Conservation (phyloP, 352 stramenopile genomes). For the Detonula confervacea region DNA sequence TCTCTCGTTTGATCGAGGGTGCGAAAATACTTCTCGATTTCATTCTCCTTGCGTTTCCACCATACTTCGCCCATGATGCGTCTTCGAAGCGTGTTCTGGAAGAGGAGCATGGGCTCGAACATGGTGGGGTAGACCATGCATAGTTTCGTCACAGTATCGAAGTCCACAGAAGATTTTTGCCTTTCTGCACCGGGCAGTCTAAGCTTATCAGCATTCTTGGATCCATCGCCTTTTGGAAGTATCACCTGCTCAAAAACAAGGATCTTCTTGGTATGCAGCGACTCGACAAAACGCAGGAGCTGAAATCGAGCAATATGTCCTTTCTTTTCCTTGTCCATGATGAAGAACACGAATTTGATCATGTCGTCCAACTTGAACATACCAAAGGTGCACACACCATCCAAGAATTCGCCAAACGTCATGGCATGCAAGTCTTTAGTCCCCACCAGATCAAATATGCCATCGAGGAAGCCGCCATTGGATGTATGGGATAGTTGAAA, state of each 20-base stretch:
- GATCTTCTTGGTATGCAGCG: constrained; percentile 37
- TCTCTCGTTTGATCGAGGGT: constrained; percentile 17
- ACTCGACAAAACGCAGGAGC: constrained; percentile 51
- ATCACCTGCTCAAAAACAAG: constrained; percentile 33
- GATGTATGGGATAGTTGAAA: constrained; percentile 30
- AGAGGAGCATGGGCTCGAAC: constrained; percentile 46
- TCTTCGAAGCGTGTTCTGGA: constrained; percentile 41
- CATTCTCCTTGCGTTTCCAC: constrained; percentile 35
- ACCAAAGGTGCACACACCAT: constrained; percentile 32
- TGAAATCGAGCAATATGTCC: constrained; percentile 30
- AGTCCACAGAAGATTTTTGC: constrained; percentile 8
- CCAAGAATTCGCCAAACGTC: constrained; percentile 46
- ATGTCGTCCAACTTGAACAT: constrained; percentile 60
- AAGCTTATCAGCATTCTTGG: constrained; percentile 7
- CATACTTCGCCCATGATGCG: constrained; percentile 52
- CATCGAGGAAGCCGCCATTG: constrained; percentile 36
- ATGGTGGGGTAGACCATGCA: constrained; percentile 41
- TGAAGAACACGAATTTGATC: constrained; percentile 55
- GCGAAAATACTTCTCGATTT: constrained; percentile 32
- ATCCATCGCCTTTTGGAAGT: constrained; percentile 14
- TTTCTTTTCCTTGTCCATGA: constrained; percentile 44
- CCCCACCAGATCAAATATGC: constrained; percentile 49
- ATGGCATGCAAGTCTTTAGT: constrained; percentile 50
- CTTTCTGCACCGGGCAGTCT: constrained; percentile 21
- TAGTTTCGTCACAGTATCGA: constrained; percentile 15